A percentile compares a stretch with the other conserved stretches of the same genome.
phyloP scores from a whole-genome alignment of 441 rosid genomes.

The Jatropha podagrica region DNA sequence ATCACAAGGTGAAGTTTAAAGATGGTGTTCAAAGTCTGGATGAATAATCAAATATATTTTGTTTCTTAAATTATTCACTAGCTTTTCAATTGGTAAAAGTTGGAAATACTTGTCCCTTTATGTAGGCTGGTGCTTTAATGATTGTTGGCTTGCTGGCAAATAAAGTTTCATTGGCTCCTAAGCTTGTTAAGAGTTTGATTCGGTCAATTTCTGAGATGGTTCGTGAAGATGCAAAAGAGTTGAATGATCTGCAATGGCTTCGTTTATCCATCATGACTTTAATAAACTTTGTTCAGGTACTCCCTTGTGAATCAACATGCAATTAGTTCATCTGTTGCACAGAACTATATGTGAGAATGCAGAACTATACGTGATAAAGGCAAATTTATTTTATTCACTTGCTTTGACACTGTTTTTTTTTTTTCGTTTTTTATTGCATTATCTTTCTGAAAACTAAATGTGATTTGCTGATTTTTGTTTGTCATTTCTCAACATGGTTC shows the following conservation, averaged over 20 bases:
- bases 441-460: neutral
- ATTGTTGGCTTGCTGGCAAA: slow-evolving; percentile 73
- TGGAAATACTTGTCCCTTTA: slow-evolving; percentile 17
- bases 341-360: neutral
- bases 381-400: slow-evolving; percentile 4
- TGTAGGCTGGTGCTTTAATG: slow-evolving; percentile 95
- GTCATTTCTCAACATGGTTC: slow-evolving; percentile 8
- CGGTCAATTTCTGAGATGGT: slow-evolving; percentile 74
- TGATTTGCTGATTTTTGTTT: slow-evolving; percentile 4
- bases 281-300: slow-evolving; percentile 90
- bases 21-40: neutral
- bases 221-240: slow-evolving; percentile 62
- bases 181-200: slow-evolving; percentile 75
- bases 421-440: neutral
- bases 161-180: slow-evolving; percentile 66
- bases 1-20: slow-evolving; percentile 70
- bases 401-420: neutral
- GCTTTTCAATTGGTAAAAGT: slow-evolving; percentile 9
- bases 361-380: neutral
- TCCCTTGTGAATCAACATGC: neutral
- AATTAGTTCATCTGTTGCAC: neutral
- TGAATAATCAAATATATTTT: neutral
- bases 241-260: slow-evolving; percentile 64
- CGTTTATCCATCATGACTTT: slow-evolving; percentile 73
- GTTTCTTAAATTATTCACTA: neutral